Percentiles rank a stretch among this genome's conserved stretches.
These are phyloP conservation scores for Penicillium digitatum DNA, from an alignment of 2,329 filamentous ascomycete species.

Conservation along the genomic window DNA sequence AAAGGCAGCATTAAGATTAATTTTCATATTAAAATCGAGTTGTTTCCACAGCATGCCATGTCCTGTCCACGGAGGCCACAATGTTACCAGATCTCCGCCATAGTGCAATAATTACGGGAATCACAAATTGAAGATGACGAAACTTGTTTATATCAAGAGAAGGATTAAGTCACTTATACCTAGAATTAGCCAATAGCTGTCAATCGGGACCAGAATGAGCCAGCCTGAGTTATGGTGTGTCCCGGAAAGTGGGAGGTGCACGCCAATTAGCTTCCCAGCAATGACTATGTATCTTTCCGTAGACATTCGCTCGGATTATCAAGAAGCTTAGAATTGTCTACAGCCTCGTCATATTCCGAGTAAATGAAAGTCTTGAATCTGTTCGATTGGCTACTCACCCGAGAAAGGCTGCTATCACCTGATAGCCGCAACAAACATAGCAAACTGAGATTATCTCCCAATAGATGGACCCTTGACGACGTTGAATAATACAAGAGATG, in stretches of 20 bases:
- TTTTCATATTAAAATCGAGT: background rate
- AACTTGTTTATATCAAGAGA: background rate
- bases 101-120: background rate
- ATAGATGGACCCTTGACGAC: no score
- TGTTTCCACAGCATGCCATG: background rate
- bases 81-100: background rate
- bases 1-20: background rate
- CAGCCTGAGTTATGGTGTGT: background rate
- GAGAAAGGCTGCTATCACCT: no score
- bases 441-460: no score
- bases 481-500: no score
- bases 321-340: background rate
- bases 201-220: background rate
- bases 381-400: no score
- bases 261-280: background rate
- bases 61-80: background rate
- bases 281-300: background rate
- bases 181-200: background rate
- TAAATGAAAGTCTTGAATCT: no score
- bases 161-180: background rate
- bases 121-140: background rate
- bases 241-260: background rate
- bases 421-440: no score
- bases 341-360: background rate
- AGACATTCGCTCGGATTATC: background rate